Evolutionary conservation across 2,329 filamentous ascomycete species (phyloP), one percentile per base, ranked within the genome.

Genomic region (Exophiala mesophila): DNA sequence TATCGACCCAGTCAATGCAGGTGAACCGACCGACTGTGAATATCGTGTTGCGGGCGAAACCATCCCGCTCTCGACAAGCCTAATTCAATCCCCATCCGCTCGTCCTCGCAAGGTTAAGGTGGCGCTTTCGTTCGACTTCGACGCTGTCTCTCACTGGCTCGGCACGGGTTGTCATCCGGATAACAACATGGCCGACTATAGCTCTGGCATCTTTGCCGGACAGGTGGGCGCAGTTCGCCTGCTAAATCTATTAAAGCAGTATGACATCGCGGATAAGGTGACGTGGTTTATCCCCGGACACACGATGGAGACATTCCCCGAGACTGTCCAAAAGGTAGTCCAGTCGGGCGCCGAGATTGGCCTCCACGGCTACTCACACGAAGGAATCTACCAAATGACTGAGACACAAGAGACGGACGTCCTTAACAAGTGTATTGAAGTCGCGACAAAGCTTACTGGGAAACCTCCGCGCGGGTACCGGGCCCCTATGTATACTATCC

Each of bases 361-460:
- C 3, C 67, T 80, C 9, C 80, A 84, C 46, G 82, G 80, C 12
- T 87, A 86, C 62, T 78, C 76, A 0, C 82, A 87, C 51, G 82
- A 87, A 57, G 85, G 85, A 49, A 81, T 83, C 0, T 72, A 70
- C 7, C 76, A 81, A 38, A 84, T 87, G 78, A 83, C 74, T 0
- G 59, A 83, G 1, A 81, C 85, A 55, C 84, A 88, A 63, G 83
- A 88, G 59, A 74, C 73, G 8, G 82, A 84, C 39, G 79, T 88
- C 2, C 72, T 90, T 4, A 80, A 84, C 55, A 85, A 85, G 63
- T 86, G 82, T 13, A 86, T 81, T 58, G 73, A 74, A 16, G 71
- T 88, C 62, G 72, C 88, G 23, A 85, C 78, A 0, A 77, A 82
- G 0, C 83, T 89, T 55, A 76, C 74, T 29, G 80, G 84, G 4